Base-by-base conservation (phyloP, 768 basidiomycete species). In the Amanita thiersii region DNA sequence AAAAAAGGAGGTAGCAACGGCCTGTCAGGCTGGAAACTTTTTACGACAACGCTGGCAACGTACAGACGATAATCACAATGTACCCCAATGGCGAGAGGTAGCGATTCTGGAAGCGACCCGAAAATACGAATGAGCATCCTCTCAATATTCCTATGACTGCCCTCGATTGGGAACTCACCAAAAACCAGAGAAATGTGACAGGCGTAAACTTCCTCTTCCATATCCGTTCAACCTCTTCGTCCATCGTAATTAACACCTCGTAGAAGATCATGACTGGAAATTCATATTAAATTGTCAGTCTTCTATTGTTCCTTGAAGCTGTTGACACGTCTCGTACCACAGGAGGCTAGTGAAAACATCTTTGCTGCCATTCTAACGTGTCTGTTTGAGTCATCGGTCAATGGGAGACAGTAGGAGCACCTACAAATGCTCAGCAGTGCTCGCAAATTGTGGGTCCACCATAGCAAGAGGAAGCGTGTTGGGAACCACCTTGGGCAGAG, bases 341-440 rank as follows among this genome's bases (percentile, higher is more conserved):
- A 64, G 12, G 64, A 52, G 5, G 64, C 61, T 9, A 66, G 47
- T 1, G 63, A 64, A 44, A 59, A 63, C 55, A 63, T 57, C 44
- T 64, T 63, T 1, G 58, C 56, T 7, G 55, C 60, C 55, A 58
- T 54, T 26, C 64, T 65, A 38, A 36, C 23, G 5, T 14, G 10
- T n/a, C n/a, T n/a, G n/a, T n/a, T n/a, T n/a, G n/a, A n/a, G n/a
- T n/a, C n/a, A 6, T 20, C 10, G 14, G 7, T 25, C 15, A 2
- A 32, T 5, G 18, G 19, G 17, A 17, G 15, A 33, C 4, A 10
- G 11, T 6, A 20, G 9, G 8, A 21, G 12, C n/a, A 47, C 47
- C 19, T 26, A 55, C 54, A 57, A 35, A 37, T 50, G 44, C 19
- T 32, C 12, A 5, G 52, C 52, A 21, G 44, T 47, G 7, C 28